A percentile compares a stretch with the other conserved stretches of the same genome.
phyloP scores from a whole-genome alignment of 2,329 filamentous ascomycete genomes.

The Colletotrichum lini region DNA sequence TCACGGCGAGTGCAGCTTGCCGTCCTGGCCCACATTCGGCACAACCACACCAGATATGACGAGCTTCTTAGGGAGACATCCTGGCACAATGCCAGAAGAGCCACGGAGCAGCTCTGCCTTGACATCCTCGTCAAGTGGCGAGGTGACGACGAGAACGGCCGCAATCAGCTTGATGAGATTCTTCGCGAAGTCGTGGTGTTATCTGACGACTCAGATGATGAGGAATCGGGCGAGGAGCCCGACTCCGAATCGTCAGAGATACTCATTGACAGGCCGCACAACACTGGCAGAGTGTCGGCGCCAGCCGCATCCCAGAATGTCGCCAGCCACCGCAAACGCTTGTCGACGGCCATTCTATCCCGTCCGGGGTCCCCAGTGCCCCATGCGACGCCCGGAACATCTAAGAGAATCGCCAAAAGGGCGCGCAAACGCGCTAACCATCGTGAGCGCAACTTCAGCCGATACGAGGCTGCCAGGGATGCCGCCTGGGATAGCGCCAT shows the following conservation, averaged over 20 bases:
- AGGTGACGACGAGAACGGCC: conserved; percentile 78
- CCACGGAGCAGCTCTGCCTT: conserved; percentile 72
- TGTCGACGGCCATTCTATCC: conserved; percentile 28
- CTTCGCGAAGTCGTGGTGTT: conserved; percentile 77
- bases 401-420: conserved; percentile 28
- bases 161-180: conserved; percentile 77
- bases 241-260: conserved; percentile 51
- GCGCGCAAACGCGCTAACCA: conserved; percentile 29
- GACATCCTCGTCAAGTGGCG: conserved; percentile 80
- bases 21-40: conserved; percentile 76
- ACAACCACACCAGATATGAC: conserved; percentile 78
- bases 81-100: conserved; percentile 73
- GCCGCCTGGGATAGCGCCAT: conserved; percentile 34
- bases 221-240: conserved; percentile 53
- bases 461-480: conserved; percentile 41
- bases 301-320: conserved; percentile 14
- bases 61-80: conserved; percentile 69
- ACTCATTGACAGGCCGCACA: conserved; percentile 30
- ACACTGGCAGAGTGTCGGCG: conserved; percentile 16
- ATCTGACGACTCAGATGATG: conserved; percentile 66
- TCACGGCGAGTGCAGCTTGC: conserved; percentile 76
- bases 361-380: conserved; percentile 32
- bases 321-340: conserved; percentile 19
- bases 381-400: conserved; percentile 23
- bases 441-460: conserved; percentile 38